Evolutionary conservation across 2,329 filamentous ascomycete genomes (phyloP), one percentile per base, ranked within the genome.

Genomic region (Epichloe baconii): DNA sequence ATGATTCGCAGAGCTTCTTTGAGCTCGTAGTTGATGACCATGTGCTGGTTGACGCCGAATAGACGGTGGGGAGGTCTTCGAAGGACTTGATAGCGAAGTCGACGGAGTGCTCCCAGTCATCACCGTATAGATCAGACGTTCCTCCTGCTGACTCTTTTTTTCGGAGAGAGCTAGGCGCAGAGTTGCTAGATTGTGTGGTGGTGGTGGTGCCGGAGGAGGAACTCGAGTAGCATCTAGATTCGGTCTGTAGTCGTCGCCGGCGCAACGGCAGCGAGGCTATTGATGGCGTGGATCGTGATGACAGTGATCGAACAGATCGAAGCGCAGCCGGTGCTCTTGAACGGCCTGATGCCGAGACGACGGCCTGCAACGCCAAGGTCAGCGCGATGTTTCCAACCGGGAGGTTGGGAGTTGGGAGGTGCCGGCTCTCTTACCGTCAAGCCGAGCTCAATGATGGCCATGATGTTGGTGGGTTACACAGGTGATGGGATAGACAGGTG

Each of bases 31-130:
- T 97, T 94, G 63, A 97, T 94, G 54, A 88, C 77, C 75, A 97
- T 95, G 69, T 97, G 87, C 67, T 98, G 93, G 60, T 98, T 98
- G 59, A 90, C 83, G 15, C 93, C 93, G 59, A 97, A 97, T 59
- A 70, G 61, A n/a, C 69, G 66, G 55, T 71, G 70, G 4, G 70
- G 2, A 73, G 62, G 52, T 73, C 69, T n/a, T 66, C 63, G 36
- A 73, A 73, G n/a, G 67, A 66, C 53, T 69, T 62, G 49, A 73
- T 69, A 47, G 65, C 64, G 31, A 64, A 66, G 52, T 73, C 69
- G 3, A 66, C 60, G 5, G 68, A 67, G 48, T 71, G 68, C 53
- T 73, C 70, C 70, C 70, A 73, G 50, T 71, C 68, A 38, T 67
- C 63, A 49, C 63, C 65, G 41, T 68, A 70, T 10, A 68, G 55